phyloP scores from a whole-genome alignment of 345 rosid species.

The Sapria himalayana region DNA sequence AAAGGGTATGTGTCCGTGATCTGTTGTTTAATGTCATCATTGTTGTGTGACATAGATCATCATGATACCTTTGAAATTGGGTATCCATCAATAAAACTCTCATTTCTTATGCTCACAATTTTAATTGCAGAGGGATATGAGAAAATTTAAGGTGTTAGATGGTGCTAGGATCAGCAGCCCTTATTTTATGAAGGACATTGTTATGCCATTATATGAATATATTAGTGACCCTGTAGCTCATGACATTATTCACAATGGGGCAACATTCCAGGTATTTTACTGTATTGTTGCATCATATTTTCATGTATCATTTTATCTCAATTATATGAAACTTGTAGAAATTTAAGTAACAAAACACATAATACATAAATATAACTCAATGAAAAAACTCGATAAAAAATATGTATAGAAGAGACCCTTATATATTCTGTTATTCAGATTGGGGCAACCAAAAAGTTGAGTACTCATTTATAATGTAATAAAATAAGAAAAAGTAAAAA shows the following conservation, averaged over 20 bases:
- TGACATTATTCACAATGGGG: slow-evolving; percentile 85
- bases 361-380: too few species aligned
- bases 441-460: too few species aligned
- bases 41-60: too few species aligned
- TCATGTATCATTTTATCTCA: neutral
- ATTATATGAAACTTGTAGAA: too few species aligned
- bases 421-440: too few species aligned
- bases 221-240: slow-evolving; percentile 49
- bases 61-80: too few species aligned
- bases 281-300: neutral
- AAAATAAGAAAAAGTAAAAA: too few species aligned
- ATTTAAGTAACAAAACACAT: too few species aligned
- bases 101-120: neutral
- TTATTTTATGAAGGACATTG: slow-evolving; percentile 58
- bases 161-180: slow-evolving; percentile 28
- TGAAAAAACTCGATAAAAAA: too few species aligned
- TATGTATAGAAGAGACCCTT: too few species aligned
- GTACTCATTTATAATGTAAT: too few species aligned
- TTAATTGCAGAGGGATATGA: slow-evolving; percentile 53
- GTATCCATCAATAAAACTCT: too few species aligned
- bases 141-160: slow-evolving; percentile 23
- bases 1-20: slow-evolving; percentile 34
- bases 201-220: slow-evolving; percentile 62
- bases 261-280: slow-evolving; percentile 62
- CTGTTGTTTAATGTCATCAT: slow-evolving; percentile 1